Evolutionary conservation across 306 rosid species (phyloP).

Genomic region (Vigna angularis): DNA sequence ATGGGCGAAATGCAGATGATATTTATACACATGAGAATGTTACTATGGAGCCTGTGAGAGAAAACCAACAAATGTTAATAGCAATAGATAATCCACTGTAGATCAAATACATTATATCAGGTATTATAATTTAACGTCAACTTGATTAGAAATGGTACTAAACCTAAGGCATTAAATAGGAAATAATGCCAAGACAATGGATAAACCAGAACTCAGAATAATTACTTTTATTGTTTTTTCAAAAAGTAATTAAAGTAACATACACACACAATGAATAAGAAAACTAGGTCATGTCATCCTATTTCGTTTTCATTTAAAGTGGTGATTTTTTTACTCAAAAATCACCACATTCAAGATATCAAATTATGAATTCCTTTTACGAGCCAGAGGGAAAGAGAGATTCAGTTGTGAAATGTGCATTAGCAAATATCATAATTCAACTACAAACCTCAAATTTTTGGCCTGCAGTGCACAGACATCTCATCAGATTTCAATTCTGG

Average conservation of each 20-base stretch:
- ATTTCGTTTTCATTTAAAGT: not conserved
- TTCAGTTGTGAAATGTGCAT: too few relatives aligned
- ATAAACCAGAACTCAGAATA: not conserved
- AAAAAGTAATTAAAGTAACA: not conserved
- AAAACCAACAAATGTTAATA: conserved; percentile 1
- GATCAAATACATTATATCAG: not conserved
- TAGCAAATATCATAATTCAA: conserved; percentile 4
- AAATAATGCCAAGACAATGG: not conserved
- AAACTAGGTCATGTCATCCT: not conserved
- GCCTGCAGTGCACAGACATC: conserved; percentile 6
- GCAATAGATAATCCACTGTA: not conserved
- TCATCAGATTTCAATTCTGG: conserved; percentile 25
- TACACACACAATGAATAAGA: not conserved
- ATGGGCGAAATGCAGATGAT: not conserved
- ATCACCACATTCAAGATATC: conserved; percentile 4
- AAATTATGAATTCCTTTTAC: not conserved
- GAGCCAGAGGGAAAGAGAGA: conserved; percentile 8
- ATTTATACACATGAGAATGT: not conserved
- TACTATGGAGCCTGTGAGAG: not conserved
- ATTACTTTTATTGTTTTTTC: not conserved
- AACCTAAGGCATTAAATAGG: not conserved
- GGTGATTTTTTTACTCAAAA: too few relatives aligned
- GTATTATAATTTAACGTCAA: not conserved
- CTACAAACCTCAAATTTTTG: conserved; percentile 20
- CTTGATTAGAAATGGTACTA: conserved; percentile 5